Base-by-base conservation (phyloP, 352 stramenopile species). In the Phytopythium kandeliae region DNA sequence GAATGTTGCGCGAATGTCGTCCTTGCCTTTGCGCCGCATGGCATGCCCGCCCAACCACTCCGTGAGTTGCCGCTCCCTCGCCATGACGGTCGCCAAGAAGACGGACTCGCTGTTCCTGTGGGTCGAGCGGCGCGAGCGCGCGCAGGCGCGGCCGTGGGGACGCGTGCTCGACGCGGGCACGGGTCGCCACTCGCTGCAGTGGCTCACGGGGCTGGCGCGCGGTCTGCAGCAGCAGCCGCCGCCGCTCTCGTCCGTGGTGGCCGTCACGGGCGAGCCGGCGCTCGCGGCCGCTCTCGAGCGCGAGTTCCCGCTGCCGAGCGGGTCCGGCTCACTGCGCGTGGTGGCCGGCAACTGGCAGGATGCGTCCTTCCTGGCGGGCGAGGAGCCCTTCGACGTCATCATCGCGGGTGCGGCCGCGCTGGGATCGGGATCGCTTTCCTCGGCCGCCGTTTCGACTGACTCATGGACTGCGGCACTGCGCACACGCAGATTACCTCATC, bases 161-260 rank as follows among this genome's bases (percentile, higher is more conserved):
- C 78, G 65, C 37, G 79, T 97, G 37, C 69, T 97, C 3, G 91
- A 97, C 70, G 77, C 89, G 2, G 91, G 91, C 17, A 97, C 91
- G 1, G 91, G 91, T 22, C 67, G 73, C 51, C 91, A 97, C 64
- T 96, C 85, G 35, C 60, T 97, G 13, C 64, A 76, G 34, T 97
- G 91, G 91, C 78, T 97, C 19, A 47, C 33, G 37, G 54, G 52
- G 33, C 57, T 78, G 17, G 57, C 41, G 10, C 62, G 64, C 15
- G 57, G 62, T 28, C 45, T 51, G n/a, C n/a, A n/a, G n/a, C n/a
- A n/a, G n/a, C n/a, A n/a, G n/a, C n/a, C n/a, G n/a, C n/a, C n/a
- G n/a, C n/a, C n/a, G 13, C 53, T 82, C 53, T 44, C 61, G 16
- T 60, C 74, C 48, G 50, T 82, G 24, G 79, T 85, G 31, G 84